Evolutionary conservation across 352 stramenopile genomes (phyloP).

Genomic region (Phytophthora melonis): DNA sequence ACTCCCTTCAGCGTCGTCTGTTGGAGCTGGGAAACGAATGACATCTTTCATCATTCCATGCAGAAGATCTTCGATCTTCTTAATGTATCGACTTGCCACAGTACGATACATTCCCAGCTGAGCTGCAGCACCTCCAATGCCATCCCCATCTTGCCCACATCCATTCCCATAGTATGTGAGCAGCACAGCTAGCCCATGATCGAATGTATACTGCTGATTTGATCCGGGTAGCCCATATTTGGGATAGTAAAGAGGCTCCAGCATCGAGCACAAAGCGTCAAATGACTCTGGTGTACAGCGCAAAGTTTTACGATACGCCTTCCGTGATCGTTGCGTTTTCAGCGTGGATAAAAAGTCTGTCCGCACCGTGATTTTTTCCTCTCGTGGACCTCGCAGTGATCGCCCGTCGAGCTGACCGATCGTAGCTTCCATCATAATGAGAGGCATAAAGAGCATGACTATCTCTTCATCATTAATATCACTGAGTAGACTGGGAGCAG

Average conservation of each 20-base stretch:
- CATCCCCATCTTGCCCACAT: constrained; percentile 2
- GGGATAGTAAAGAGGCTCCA: background rate
- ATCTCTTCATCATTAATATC: background rate
- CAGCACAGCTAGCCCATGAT: background rate
- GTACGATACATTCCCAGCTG: background rate
- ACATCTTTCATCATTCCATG: constrained; percentile 18
- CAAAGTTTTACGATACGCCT: background rate
- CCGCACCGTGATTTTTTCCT: background rate
- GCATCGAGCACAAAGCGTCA: background rate
- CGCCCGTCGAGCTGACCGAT: background rate
- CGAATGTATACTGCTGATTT: background rate
- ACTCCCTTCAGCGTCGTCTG: constrained; percentile 1
- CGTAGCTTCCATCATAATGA: background rate
- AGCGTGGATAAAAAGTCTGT: background rate
- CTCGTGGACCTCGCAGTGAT: background rate
- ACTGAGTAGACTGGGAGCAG: too few relatives aligned
- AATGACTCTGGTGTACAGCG: background rate
- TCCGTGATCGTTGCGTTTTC: background rate
- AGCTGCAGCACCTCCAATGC: background rate
- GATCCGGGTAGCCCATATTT: background rate
- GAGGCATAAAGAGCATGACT: background rate
- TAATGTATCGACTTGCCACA: constrained; percentile 3
- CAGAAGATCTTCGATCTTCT: constrained; percentile 7
- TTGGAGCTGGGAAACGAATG: constrained; percentile 3
- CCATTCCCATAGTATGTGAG: constrained; percentile 1